Evolutionary conservation across 176 grass and related monocot genomes (phyloP).

Genomic region (Rhipidocladum racemiflorum): DNA sequence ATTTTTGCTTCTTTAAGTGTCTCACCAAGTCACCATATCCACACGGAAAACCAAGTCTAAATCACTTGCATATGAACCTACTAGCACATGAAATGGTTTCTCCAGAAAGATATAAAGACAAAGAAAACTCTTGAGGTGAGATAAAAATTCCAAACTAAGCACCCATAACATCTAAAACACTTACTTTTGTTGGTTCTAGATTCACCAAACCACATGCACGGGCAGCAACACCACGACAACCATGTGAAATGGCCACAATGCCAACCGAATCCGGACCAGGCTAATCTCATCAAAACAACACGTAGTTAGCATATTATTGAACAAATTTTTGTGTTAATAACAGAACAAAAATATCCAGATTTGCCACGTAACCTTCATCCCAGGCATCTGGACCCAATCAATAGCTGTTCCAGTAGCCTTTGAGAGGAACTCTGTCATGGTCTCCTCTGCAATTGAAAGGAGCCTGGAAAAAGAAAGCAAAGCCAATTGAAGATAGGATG

Average conservation of each 20-base stretch:
- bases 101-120: not conserved
- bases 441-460: slow-evolving; percentile 90
- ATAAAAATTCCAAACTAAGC: not conserved
- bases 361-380: slow-evolving; percentile 78
- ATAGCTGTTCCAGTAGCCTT: slow-evolving; percentile 99
- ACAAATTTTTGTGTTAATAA: not conserved
- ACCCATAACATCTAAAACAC: not conserved
- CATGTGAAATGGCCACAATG: slow-evolving; percentile 94
- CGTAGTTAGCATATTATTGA: not conserved
- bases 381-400: slow-evolving; percentile 99
- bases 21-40: not conserved
- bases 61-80: slow-evolving; percentile 10
- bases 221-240: slow-evolving; percentile 83
- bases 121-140: not conserved
- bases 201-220: slow-evolving; percentile 98
- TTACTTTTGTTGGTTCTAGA: slow-evolving; percentile 90
- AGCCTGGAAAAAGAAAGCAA: slow-evolving; percentile 54
- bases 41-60: not conserved
- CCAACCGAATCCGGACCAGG: slow-evolving; percentile 99
- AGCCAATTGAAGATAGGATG: not conserved
- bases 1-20: not conserved
- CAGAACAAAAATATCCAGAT: not conserved
- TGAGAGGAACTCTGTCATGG: slow-evolving; percentile 97
- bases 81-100: not conserved
- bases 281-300: slow-evolving; percentile 37